Percentiles rank a stretch among this genome's conserved stretches.
phyloP scores from a whole-genome alignment of 129 eudicot genomes.

The Logfia minima region DNA sequence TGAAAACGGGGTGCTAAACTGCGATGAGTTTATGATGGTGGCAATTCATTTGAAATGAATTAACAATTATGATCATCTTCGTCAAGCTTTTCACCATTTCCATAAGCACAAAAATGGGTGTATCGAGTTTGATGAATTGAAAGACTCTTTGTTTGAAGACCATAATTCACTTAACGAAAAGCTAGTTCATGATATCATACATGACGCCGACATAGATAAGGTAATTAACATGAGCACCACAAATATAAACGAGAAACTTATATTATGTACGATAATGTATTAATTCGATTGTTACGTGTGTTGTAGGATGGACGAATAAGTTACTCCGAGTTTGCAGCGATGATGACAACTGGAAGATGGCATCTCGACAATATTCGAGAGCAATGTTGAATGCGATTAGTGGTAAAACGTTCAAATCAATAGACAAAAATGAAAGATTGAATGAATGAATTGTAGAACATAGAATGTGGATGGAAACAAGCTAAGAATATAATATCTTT shows the following conservation, averaged over 20 bases:
- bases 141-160: slow-evolving; percentile 60
- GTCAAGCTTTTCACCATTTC: slow-evolving; percentile 65
- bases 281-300: background rate
- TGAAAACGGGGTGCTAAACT: slow-evolving; percentile 69
- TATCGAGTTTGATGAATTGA: slow-evolving; percentile 85
- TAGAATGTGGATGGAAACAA: slow-evolving; percentile 26
- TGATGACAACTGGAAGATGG: slow-evolving; percentile 93
- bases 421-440: background rate
- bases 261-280: background rate
- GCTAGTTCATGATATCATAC: slow-evolving; percentile 64
- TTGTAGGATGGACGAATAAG: slow-evolving; percentile 87
- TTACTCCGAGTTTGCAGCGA: slow-evolving; percentile 77
- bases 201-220: slow-evolving; percentile 88
- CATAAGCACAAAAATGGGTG: slow-evolving; percentile 72
- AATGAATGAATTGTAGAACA: slow-evolving; percentile 25
- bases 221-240: slow-evolving; percentile 26
- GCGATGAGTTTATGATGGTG: slow-evolving; percentile 74
- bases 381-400: slow-evolving; percentile 84
- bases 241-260: background rate
- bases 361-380: slow-evolving; percentile 82
- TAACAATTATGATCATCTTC: slow-evolving; percentile 65
- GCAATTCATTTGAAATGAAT: slow-evolving; percentile 78
- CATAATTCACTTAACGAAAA: slow-evolving; percentile 58
- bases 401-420: slow-evolving; percentile 59
- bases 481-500: background rate